These are phyloP conservation scores for Pythium sp. DNA, from an alignment of 352 stramenopile species.

Conservation along the genomic window DNA sequence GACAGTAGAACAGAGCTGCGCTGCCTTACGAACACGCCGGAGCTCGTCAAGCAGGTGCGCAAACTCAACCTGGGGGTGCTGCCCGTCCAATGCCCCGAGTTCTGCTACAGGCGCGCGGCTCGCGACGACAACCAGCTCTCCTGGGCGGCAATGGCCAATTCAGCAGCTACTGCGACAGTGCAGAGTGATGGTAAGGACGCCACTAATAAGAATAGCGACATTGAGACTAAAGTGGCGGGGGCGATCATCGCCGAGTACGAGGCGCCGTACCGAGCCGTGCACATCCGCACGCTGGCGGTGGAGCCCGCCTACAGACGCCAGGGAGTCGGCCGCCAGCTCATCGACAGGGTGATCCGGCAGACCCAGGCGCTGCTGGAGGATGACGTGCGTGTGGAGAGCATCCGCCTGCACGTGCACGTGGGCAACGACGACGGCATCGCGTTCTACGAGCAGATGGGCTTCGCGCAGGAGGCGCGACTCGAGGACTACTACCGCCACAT, in stretches of 20 bases:
- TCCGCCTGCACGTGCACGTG: conserved; percentile 62
- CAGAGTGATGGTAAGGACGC: neutral
- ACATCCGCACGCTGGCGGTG: conserved; percentile 48
- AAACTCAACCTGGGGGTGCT: conserved; percentile 70
- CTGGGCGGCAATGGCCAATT: conserved; percentile 30
- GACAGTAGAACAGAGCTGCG: conserved; percentile 32
- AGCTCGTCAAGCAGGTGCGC: conserved; percentile 46
- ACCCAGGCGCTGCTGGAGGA: conserved; percentile 8
- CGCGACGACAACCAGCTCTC: conserved; percentile 42
- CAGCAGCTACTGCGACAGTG: neutral
- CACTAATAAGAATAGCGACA: neutral
- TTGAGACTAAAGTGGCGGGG: conserved; percentile 20
- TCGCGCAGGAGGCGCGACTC: conserved; percentile 36
- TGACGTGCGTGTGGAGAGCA: conserved; percentile 9
- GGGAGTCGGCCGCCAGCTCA: conserved; percentile 35
- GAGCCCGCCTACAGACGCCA: conserved; percentile 28
- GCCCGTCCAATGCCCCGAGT: conserved; percentile 57
- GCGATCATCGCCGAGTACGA: conserved; percentile 43
- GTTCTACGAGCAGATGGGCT: conserved; percentile 58
- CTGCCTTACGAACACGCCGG: conserved; percentile 37
- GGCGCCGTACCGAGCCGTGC: conserved; percentile 23
- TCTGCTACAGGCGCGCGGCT: conserved; percentile 61
- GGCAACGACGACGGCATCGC: conserved; percentile 55
- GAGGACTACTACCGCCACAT: conserved; percentile 70
- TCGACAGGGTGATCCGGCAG: conserved; percentile 36